Conservation (phyloP, 208 protist genomes). For the Leptomonas seymouri region DNA sequence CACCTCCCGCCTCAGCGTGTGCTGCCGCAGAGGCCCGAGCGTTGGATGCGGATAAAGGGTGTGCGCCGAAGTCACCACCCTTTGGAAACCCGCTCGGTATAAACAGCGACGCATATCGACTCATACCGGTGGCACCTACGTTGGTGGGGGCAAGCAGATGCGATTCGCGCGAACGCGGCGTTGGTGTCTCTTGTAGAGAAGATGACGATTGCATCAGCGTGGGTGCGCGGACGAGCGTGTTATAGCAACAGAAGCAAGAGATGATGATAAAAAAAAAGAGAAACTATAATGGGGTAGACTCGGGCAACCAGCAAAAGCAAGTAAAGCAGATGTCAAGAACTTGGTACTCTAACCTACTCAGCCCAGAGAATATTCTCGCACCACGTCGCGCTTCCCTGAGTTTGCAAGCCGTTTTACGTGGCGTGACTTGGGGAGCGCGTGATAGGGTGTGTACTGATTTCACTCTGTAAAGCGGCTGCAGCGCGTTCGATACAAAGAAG, state of each 20-base stretch:
- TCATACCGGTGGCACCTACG: neutral
- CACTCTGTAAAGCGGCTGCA: neutral
- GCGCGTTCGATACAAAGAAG: neutral
- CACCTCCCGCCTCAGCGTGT: neutral
- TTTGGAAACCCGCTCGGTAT: constrained; percentile 30
- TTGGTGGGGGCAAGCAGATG: neutral
- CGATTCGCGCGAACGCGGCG: neutral
- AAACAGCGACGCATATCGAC: constrained; percentile 9
- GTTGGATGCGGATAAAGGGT: neutral
- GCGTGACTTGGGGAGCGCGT: no score
- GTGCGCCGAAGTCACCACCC: neutral
- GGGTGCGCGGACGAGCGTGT: neutral
- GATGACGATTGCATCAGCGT: constrained; percentile 1
- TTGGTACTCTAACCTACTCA: no score
- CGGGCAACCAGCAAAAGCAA: no score
- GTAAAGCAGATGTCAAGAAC: no score
- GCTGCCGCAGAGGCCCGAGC: neutral
- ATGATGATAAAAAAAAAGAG: no score
- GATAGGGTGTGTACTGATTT: no score
- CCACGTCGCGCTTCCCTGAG: no score
- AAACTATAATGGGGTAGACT: no score
- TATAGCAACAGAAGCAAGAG: neutral
- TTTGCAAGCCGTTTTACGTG: no score
- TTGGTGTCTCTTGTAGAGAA: neutral
- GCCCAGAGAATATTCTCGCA: no score